Percentiles rank a stretch among this genome's conserved stretches.
phyloP scores from a whole-genome alignment of 2,329 filamentous ascomycete genomes.

The Neoscytalidium dimidiatum region DNA sequence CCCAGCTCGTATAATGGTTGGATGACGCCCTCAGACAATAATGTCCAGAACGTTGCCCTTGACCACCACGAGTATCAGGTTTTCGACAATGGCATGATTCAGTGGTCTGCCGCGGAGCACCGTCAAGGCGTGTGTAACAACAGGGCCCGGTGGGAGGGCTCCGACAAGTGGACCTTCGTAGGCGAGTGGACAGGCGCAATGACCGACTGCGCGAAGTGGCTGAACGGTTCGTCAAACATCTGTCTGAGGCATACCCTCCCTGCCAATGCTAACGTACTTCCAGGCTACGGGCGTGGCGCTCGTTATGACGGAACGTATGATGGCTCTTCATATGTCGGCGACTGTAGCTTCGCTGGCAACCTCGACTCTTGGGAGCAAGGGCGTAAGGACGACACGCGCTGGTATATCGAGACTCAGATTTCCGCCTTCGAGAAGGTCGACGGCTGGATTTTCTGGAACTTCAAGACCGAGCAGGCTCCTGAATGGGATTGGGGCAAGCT shows the following conservation, averaged over 20 bases:
- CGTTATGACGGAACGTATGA: conserved; percentile 61
- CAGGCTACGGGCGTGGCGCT: conserved; percentile 59
- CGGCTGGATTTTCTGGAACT: conserved; percentile 62
- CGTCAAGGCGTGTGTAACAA: conserved; percentile 58
- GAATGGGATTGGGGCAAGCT: conserved; percentile 57
- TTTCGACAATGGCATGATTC: conserved; percentile 56
- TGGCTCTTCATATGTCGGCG: conserved; percentile 52
- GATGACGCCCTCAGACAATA: conserved; percentile 50
- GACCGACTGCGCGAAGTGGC: conserved; percentile 59
- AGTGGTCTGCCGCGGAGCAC: conserved; percentile 55
- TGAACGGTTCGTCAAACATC: conserved; percentile 42
- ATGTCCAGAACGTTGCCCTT: conserved; percentile 58
- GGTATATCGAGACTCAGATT: conserved; percentile 59
- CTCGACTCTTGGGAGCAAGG: conserved; percentile 50
- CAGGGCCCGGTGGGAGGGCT: conserved; percentile 48
- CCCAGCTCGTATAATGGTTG: conserved; percentile 63
- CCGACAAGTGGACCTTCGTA: conserved; percentile 67
- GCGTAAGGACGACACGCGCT: conserved; percentile 48
- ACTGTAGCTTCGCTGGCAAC: conserved; percentile 55
- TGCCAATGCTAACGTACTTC: not conserved
- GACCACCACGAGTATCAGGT: conserved; percentile 72
- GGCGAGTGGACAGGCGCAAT: conserved; percentile 71
- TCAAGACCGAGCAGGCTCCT: conserved; percentile 56
- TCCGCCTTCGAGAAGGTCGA: conserved; percentile 54
- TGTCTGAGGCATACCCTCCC: not conserved